phyloP scores from a whole-genome alignment of 495 filamentous ascomycete genomes.

The Astrothelium subdiscretum region DNA sequence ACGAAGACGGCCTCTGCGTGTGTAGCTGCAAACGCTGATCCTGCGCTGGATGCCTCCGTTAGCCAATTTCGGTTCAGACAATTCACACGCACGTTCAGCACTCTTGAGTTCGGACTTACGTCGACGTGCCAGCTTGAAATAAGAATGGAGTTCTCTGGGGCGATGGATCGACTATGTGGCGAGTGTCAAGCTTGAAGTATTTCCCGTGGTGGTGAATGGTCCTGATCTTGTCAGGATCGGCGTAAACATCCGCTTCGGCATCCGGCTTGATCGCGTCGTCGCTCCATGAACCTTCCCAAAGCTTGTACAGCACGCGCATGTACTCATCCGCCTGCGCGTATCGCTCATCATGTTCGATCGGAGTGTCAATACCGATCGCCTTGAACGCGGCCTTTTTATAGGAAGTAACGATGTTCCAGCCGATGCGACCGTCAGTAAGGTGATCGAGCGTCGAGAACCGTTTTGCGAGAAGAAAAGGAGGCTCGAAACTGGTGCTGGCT shows the following conservation, averaged over 20 bases:
- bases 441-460: constrained; percentile 54
- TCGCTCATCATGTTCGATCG: constrained; percentile 50
- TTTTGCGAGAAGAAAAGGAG: constrained; percentile 46
- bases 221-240: constrained; percentile 44
- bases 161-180: constrained; percentile 47
- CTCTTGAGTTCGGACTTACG: background rate
- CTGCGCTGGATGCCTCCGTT: constrained; percentile 33
- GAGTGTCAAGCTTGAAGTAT: constrained; percentile 41
- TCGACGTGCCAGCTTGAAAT: constrained; percentile 47
- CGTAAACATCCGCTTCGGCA: constrained; percentile 38
- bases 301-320: constrained; percentile 45
- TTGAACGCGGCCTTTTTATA: constrained; percentile 50
- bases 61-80: background rate
- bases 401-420: constrained; percentile 56
- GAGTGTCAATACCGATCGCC: constrained; percentile 43
- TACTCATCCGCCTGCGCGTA: constrained; percentile 53
- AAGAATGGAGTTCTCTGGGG: constrained; percentile 53
- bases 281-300: constrained; percentile 53
- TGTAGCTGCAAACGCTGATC: constrained; percentile 44
- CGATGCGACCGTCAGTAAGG: constrained; percentile 46
- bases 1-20: constrained; percentile 54
- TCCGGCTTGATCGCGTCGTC: constrained; percentile 41
- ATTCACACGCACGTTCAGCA: too few relatives aligned
- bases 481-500: constrained; percentile 47
- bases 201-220: constrained; percentile 49